These are phyloP conservation scores for Suillus ampliporus DNA, from an alignment of 768 basidiomycete species.

Conservation along the genomic window DNA sequence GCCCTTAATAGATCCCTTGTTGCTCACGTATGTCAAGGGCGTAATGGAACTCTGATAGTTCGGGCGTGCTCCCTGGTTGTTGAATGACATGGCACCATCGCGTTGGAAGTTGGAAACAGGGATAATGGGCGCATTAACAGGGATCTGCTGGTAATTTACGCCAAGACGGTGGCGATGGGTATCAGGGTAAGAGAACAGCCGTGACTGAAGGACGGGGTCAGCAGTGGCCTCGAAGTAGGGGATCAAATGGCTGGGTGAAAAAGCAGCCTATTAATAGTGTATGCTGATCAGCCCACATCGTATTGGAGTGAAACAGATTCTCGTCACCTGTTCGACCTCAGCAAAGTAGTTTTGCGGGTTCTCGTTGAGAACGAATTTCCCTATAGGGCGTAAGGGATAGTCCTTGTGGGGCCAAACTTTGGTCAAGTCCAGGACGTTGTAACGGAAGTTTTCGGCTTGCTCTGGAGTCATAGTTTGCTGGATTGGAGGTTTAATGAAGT, in stretches of 20 bases:
- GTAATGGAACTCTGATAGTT: slow-evolving; percentile 85
- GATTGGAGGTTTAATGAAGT: slow-evolving; percentile 19
- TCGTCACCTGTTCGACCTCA: slow-evolving; percentile 87
- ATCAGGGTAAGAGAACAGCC: slow-evolving; percentile 94
- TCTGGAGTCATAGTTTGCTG: slow-evolving; percentile 93
- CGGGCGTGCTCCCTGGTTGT: slow-evolving; percentile 84
- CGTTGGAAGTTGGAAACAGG: slow-evolving; percentile 93
- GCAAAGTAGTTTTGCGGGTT: slow-evolving; percentile 90
- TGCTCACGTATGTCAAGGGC: slow-evolving; percentile 67
- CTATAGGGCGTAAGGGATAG: slow-evolving; percentile 88
- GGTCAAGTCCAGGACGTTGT: slow-evolving; percentile 91
- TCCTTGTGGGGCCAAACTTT: slow-evolving; percentile 91
- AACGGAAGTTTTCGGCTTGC: slow-evolving; percentile 89
- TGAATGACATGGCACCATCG: slow-evolving; percentile 70
- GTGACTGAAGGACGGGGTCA: slow-evolving; percentile 93
- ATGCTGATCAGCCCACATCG: slow-evolving; percentile 15
- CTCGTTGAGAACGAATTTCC: slow-evolving; percentile 82
- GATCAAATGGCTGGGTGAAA: slow-evolving; percentile 86
- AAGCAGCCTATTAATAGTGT: slow-evolving; percentile 58
- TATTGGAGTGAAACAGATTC: slow-evolving; percentile 34
- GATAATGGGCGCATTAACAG: slow-evolving; percentile 79
- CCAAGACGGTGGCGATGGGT: slow-evolving; percentile 88
- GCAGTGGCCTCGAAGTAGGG: slow-evolving; percentile 90
- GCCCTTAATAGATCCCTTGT: slow-evolving; percentile 52
- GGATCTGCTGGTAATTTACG: slow-evolving; percentile 82